These are phyloP conservation scores for Pyrenochaeta sp. DNA, from an alignment of 2,329 filamentous ascomycete species.

Conservation along the genomic window DNA sequence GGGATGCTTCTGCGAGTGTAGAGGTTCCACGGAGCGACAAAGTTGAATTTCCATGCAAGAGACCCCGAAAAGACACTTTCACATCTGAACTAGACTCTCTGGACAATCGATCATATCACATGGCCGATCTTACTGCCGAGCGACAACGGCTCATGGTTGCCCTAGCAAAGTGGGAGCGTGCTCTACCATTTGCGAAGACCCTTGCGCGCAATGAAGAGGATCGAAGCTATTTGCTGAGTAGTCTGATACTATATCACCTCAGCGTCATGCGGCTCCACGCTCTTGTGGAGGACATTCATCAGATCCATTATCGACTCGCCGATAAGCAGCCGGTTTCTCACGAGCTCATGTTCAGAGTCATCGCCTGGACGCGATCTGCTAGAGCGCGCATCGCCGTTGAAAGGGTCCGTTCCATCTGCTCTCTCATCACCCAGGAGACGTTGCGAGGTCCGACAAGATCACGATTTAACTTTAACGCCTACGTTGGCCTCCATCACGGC, in stretches of 20 bases:
- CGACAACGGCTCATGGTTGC: no score
- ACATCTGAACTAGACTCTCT: no score
- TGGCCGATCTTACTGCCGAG: no score
- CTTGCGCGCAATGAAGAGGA: not conserved
- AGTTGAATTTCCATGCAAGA: no score
- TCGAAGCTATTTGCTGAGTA: slow-evolving; percentile 5
- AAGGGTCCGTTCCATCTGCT: not conserved
- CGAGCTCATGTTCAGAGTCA: no score
- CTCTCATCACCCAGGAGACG: not conserved
- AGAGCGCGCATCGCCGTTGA: not conserved
- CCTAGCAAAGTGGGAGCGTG: slow-evolving; percentile 3
- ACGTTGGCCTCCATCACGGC: slow-evolving; percentile 4
- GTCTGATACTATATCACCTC: slow-evolving; percentile 5
- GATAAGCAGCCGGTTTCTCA: no score
- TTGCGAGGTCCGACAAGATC: not conserved
- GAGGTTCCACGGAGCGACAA: no score
- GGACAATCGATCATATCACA: no score
- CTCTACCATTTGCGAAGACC: slow-evolving; percentile 1
- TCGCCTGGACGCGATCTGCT: no score
- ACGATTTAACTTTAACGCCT: slow-evolving; percentile 2
- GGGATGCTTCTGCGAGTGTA: no score
- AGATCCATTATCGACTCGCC: slow-evolving; percentile 5
- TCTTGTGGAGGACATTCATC: slow-evolving; percentile 3
- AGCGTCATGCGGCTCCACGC: slow-evolving; percentile 1
- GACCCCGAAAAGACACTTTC: not conserved